Evolutionary conservation across 129 eudicot species (phyloP), one percentile per base, ranked within the genome.

Genomic region (Tagetes erecta): DNA sequence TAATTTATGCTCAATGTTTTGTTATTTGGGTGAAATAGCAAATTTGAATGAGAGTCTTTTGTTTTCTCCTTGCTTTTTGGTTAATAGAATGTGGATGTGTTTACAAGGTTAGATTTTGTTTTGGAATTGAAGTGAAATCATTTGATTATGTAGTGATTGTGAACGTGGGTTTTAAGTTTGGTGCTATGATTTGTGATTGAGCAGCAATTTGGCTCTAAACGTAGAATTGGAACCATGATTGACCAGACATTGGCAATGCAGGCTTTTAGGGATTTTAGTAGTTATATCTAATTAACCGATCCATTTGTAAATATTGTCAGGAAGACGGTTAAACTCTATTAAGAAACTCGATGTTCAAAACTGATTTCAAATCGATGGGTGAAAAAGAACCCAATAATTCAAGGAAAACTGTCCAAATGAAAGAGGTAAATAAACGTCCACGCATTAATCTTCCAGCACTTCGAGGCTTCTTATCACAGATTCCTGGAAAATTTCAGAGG

Each of bases 401-500:
- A 27, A 76, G 82, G 73, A 68, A 72, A 5, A 66, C 65, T 70
- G 64, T 65, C 64, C 81, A 55, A 76, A 51, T 71, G 50, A 69
- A 67, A 58, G 82, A 82, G 75, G 70, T 47, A 8, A 79, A 66
- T 52, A 71, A 64, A 44, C 78, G 66, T 60, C 86, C 69, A n/a
- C 65, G 79, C 75, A 68, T 80, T 63, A 64, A 68, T 74, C 58
- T 85, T 82, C 85, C 86, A 20, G 88, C 84, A 51, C n/a, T 91
- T 36, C 76, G 83, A 42, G 68, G 72, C 46, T 84, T 91, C 41
- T 47, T 87, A 39, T 57, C 59, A 12, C 84, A 84, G 79, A 78
- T 86, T 56, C 88, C 84, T 56, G 86, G 85, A 62, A 81, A 84
- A 70, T 74, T 88, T 51, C 89, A 80, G 45, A 80, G 72, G 76